Conservation (phyloP, 2,329 filamentous ascomycete species). For the Aspergillus nomiae region DNA sequence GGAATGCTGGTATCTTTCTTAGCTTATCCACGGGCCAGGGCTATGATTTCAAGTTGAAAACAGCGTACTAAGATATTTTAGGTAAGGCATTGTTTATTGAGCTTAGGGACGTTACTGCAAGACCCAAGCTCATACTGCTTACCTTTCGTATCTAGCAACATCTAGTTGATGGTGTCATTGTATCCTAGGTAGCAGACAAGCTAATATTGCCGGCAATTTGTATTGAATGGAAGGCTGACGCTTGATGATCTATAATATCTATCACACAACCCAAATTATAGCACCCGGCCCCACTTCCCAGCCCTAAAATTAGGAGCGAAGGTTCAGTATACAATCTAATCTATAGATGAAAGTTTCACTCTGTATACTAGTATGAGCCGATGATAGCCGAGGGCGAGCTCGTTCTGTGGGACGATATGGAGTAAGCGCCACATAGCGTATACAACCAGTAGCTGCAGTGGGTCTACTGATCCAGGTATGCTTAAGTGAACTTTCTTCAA, state of each 20-base stretch:
- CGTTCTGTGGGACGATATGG: neutral
- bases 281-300: neutral
- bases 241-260: neutral
- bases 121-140: neutral
- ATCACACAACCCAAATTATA: neutral
- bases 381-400: neutral
- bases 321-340: too few species aligned
- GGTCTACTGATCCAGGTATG: neutral
- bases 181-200: neutral
- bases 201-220: neutral
- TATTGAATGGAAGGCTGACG: too few species aligned
- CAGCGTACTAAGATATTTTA: too few species aligned
- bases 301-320: neutral
- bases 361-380: too few species aligned
- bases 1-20: neutral
- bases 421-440: neutral
- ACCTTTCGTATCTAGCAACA: neutral
- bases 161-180: neutral
- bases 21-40: too few species aligned
- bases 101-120: neutral
- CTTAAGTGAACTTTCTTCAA: neutral
- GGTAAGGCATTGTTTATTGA: neutral
- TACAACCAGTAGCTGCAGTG: neutral
- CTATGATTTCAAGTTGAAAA: neutral
- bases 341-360: too few species aligned